Evolutionary conservation across 2,329 filamentous ascomycete genomes (phyloP).

Genomic region (Aureobasidium sp.): DNA sequence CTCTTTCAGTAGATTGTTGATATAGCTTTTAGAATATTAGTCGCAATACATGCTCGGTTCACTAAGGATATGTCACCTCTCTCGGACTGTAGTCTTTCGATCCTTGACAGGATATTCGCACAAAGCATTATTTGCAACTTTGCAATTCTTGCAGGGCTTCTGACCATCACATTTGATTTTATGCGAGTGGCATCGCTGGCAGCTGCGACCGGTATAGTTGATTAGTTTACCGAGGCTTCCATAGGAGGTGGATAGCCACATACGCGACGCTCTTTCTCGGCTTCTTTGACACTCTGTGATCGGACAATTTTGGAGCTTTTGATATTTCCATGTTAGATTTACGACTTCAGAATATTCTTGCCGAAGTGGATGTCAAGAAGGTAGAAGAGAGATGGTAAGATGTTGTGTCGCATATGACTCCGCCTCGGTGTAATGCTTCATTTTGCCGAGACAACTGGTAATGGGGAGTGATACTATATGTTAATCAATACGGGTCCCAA

Average conservation of each 20-base stretch:
- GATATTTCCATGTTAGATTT: neutral
- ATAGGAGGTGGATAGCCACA: neutral
- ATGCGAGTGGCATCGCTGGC: slow-evolving; percentile 16
- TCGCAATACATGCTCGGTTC: neutral
- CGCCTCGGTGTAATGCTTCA: neutral
- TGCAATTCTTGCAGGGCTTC: slow-evolving; percentile 28
- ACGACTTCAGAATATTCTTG: too few relatives aligned
- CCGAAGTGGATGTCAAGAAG: neutral
- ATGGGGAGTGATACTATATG: too few relatives aligned
- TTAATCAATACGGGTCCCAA: neutral
- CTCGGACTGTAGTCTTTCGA: slow-evolving; percentile 26
- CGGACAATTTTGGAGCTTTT: neutral
- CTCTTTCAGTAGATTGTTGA: slow-evolving; percentile 26
- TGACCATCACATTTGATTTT: slow-evolving; percentile 32
- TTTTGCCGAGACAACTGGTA: neutral
- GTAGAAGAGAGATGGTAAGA: neutral
- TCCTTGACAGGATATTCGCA: slow-evolving; percentile 27
- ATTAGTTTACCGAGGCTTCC: slow-evolving; percentile 1
- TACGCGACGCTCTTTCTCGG: slow-evolving; percentile 11
- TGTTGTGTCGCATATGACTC: neutral
- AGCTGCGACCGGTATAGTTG: neutral
- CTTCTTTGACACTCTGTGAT: neutral
- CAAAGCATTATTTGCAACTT: slow-evolving; percentile 17
- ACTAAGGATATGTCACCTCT: slow-evolving; percentile 18
- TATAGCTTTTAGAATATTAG: slow-evolving; percentile 20